Evolutionary conservation across 2,329 filamentous ascomycete genomes (phyloP).

Genomic region (Aspergillus transmontanensis): DNA sequence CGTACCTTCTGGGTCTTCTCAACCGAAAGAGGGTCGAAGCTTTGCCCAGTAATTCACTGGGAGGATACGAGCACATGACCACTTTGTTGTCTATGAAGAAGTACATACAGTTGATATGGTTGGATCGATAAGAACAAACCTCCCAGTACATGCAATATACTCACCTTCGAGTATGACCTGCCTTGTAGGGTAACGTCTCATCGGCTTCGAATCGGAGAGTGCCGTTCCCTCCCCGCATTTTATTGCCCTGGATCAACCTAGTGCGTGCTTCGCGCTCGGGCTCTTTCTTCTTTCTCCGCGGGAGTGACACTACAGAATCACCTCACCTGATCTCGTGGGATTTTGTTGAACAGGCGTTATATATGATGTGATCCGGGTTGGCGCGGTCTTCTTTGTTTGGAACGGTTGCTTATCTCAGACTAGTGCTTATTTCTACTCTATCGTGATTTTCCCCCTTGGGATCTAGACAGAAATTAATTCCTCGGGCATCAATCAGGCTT

Average conservation of each 20-base stretch:
- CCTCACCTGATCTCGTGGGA: neutral
- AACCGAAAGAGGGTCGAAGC: neutral
- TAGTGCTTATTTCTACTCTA: conserved; percentile 2
- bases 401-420: neutral
- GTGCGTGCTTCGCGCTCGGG: neutral
- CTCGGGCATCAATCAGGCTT: neutral
- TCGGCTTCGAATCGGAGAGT: neutral
- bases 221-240: conserved; percentile 1
- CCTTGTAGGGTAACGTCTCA: neutral
- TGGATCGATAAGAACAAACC: neutral
- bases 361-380: neutral
- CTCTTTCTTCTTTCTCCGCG: conserved; percentile 1
- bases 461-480: neutral
- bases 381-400: neutral
- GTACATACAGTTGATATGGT: neutral
- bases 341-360: neutral
- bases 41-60: neutral
- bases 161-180: neutral
- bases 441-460: neutral
- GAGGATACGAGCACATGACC: neutral
- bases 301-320: neutral
- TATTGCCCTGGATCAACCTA: conserved; percentile 2
- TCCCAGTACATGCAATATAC: neutral
- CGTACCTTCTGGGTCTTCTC: neutral
- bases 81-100: neutral